Evolutionary conservation across 768 basidiomycete species (phyloP).

Genomic region (Chiua virens): DNA sequence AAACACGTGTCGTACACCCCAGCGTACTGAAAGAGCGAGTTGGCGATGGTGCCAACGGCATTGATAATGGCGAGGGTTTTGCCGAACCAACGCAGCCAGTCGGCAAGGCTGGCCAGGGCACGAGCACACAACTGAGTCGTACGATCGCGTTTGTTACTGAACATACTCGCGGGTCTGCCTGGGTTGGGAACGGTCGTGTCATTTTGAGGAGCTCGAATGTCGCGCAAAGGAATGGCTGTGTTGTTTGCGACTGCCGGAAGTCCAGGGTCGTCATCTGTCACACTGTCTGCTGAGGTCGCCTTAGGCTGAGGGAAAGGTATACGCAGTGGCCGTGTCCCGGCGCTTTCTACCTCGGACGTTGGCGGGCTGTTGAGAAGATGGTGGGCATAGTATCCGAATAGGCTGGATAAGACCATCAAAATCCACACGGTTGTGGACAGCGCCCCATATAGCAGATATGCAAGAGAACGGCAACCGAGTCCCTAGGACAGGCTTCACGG

Average conservation of each 20-base stretch:
- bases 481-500: conserved; percentile 7
- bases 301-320: too few species aligned
- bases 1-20: conserved; percentile 29
- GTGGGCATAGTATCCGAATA: conserved; percentile 21
- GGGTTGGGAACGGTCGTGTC: too few species aligned
- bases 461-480: conserved; percentile 36
- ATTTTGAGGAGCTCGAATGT: too few species aligned
- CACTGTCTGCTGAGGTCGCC: too few species aligned
- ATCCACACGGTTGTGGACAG: conserved; percentile 32
- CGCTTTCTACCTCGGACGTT: background rate
- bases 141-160: too few species aligned
- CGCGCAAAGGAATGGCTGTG: too few species aligned
- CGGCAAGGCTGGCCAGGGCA: background rate
- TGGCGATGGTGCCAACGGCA: conserved; percentile 24
- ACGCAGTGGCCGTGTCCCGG: background rate
- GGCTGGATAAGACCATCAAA: conserved; percentile 31
- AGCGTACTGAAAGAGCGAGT: conserved; percentile 31
- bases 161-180: too few species aligned
- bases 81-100: conserved; percentile 25
- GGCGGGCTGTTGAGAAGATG: background rate
- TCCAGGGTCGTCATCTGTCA: too few species aligned
- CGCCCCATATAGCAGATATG: conserved; percentile 31
- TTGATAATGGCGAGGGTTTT: conserved; percentile 31
- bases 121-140: background rate
- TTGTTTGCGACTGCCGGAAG: too few species aligned